phyloP scores from a whole-genome alignment of 129 eudicot species.

The Helichrysum umbraculigerum region DNA sequence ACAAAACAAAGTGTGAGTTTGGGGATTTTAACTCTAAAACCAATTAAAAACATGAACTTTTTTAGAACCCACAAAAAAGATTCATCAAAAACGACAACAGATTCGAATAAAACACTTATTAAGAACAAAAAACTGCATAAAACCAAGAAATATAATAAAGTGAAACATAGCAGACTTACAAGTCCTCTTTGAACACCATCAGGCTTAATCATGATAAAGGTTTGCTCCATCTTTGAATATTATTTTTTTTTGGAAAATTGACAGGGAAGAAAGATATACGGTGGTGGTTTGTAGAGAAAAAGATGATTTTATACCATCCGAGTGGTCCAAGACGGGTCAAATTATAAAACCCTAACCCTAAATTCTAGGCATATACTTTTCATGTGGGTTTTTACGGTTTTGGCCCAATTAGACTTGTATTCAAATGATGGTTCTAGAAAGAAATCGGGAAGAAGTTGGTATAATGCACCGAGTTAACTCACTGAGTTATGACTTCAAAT shows the following conservation, averaged over 20 bases:
- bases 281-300: conserved; percentile 1
- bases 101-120: not conserved
- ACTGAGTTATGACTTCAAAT: too few relatives aligned
- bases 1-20: not conserved
- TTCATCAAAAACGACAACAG: not conserved
- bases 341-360: conserved; percentile 43
- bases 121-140: not conserved
- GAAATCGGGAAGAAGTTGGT: not conserved
- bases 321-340: conserved; percentile 30
- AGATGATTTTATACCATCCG: conserved; percentile 23
- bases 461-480: too few relatives aligned
- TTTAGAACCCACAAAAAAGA: not conserved
- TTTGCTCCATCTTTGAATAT: conserved; percentile 63
- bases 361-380: conserved; percentile 34
- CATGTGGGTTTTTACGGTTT: not conserved
- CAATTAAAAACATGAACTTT: not conserved
- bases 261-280: conserved; percentile 13
- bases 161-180: conserved; percentile 36
- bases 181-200: conserved; percentile 89
- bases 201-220: conserved; percentile 89
- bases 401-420: not conserved
- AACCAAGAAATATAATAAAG: not conserved
- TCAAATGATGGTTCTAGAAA: not conserved
- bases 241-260: conserved; percentile 9
- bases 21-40: not conserved